Base-by-base conservation (phyloP, 1,284 basidiomycete species). In the Cutaneotrichosporon sp. region DNA sequence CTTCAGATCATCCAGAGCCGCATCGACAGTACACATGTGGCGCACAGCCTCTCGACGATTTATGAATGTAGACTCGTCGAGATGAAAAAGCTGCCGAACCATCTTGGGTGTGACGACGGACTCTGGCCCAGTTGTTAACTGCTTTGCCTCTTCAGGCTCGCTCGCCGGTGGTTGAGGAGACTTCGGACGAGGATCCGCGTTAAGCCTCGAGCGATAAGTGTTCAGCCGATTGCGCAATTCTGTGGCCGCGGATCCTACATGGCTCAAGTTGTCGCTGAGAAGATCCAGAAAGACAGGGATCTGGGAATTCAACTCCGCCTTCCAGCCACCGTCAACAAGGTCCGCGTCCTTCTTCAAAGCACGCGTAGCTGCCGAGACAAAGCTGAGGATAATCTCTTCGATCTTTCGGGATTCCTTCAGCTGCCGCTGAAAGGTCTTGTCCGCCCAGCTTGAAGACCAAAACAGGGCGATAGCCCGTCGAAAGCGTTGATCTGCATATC, bases 341-440 rank as follows among this genome's bases (percentile, higher is more conserved):
- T 79, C 23, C 81, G 79, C 61, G 26, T 75, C 72, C 75, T 96
- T 94, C 79, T 85, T 86, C 52, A 94, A 79, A 7, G 88, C 83
- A 20, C 82, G 81, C 1, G 88, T 90, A 4, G 91, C 88, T 41
- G 90, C 85, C 2, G 92, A 89, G 14, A 93, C 92, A 67, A 97
- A 97, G 80, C 88, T 87, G 48, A 98, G 80, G 58, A 99, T 94
- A 54, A 98, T 84, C 61, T 97, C 92, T 75, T 99, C 96, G 49
- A 97, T 88, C 77, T 94, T 96, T 44, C 96, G 81, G 66, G 91
- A 93, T 73, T 97, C 92, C 72, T 91, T 90, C 82, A 97, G 86
- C 66, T 92, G 88, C 39, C 83, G 81, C 58, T 87, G 84, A 77
- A 93, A 93, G 30, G 78, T 80, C 46, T 88, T 85, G 55, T 89